Evolutionary conservation across 805 yeast genomes (phyloP), one percentile per base, ranked within the genome.

Genomic region (Groenewaldozyma salmanticensis): DNA sequence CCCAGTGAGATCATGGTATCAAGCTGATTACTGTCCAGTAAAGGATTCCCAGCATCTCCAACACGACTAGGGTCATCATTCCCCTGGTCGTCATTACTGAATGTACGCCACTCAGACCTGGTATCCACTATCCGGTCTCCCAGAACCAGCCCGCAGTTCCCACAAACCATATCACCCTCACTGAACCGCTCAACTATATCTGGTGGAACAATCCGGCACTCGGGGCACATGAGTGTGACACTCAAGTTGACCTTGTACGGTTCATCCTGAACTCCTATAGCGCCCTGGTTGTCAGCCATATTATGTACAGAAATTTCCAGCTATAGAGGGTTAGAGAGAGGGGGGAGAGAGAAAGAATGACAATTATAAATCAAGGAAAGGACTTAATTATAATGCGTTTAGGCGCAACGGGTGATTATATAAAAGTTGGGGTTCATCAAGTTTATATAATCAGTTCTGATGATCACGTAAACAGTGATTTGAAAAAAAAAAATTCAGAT

Each of bases 51-150:
- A 4, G 96, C 96, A 58, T 88, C 96, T 62, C 98, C 98, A 48
- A 90, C 98, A 83, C 98, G 97, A 50, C 92, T 80, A 3, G 98
- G 98, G 60, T 90, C 98, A 61, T 87, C 96, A 53, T 94, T 95
- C 52, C 90, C 92, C 61, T 90, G 97, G 61, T 90, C 98, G 60
- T 90, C 98, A 58, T 92, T 92, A 45, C 94, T 81, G 61, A 90
- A 90, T 2, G 98, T 92, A 68, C 98, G 83, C 98, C 98, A 90
- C 68, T 90, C 98, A 1, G 96, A 85, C 51, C 97, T 72, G 3
- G 95, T 88, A 56, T 90, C 98, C 22, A 90, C 95, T 39, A 90
- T 79, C 49, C 88, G 72, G 58, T 87, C 95, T 52, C 95, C 84
- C 19, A 92, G 72, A 1, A 90, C 97, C 43, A 92, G 68, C 2